These are phyloP conservation scores for Vitis hybrid DNA, from an alignment of 177 flowering plant genomes.

Conservation along the genomic window DNA sequence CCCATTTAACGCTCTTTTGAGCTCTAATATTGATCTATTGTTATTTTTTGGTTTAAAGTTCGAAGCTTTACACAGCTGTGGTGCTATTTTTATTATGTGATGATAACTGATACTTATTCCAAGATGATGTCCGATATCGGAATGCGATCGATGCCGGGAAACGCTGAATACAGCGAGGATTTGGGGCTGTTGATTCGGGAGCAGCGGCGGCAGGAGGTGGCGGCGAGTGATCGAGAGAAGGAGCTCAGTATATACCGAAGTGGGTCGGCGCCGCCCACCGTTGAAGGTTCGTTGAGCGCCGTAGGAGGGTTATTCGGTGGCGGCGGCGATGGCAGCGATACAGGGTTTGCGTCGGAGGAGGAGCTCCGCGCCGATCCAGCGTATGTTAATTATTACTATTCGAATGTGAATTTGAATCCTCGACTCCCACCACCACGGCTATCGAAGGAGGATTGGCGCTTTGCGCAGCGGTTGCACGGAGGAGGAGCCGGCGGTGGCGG, in stretches of 20 bases:
- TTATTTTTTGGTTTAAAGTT: conserved; percentile 15
- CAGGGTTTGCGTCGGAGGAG: conserved; percentile 35
- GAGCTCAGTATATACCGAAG: conserved; percentile 66
- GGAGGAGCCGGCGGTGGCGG: conserved; percentile 27
- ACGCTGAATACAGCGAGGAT: conserved; percentile 47
- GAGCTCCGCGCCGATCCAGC: conserved; percentile 64
- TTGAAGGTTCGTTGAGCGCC: conserved; percentile 72
- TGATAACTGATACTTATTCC: conserved; percentile 41
- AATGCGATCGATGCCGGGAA: conserved; percentile 49
- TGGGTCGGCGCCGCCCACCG: conserved; percentile 92
- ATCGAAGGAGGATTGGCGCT: conserved; percentile 59
- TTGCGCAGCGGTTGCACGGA: conserved; percentile 41
- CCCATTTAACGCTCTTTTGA: neutral
- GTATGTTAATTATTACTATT: conserved; percentile 47
- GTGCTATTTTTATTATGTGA: conserved; percentile 4
- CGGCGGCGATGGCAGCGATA: conserved; percentile 9
- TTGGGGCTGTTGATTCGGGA: conserved; percentile 47
- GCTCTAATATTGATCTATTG: neutral
- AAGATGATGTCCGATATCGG: conserved; percentile 61
- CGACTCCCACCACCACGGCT: conserved; percentile 63
- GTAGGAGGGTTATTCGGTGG: conserved; percentile 52
- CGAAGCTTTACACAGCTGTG: conserved; percentile 7
- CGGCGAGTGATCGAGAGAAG: conserved; percentile 48
- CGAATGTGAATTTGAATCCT: conserved; percentile 57
- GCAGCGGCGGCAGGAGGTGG: conserved; percentile 40